Conservation (phyloP, 2,329 filamentous ascomycete species). For the Aureobasidium subglaciale region DNA sequence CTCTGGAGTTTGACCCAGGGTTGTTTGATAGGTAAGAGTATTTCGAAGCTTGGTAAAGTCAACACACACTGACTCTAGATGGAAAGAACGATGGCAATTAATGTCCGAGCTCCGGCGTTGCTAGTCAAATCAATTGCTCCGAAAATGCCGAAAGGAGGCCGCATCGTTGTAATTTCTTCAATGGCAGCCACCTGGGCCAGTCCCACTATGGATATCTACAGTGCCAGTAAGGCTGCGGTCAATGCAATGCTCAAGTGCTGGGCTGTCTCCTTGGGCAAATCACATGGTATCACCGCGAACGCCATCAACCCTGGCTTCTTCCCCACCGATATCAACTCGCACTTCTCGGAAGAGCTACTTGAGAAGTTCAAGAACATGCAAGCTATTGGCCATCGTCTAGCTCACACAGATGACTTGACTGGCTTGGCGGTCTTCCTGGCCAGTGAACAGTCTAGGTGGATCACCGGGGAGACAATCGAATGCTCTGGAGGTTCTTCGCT, state of each 20-base stretch:
- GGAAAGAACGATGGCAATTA: slow-evolving; percentile 15
- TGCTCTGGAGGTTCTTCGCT: slow-evolving; percentile 8
- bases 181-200: slow-evolving; percentile 50
- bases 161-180: slow-evolving; percentile 51
- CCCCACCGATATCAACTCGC: slow-evolving; percentile 18
- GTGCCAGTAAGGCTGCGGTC: slow-evolving; percentile 17
- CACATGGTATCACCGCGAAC: slow-evolving; percentile 18
- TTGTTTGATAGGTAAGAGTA: not conserved
- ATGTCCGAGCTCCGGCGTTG: slow-evolving; percentile 25
- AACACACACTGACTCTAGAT: not conserved
- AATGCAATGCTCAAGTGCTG: slow-evolving; percentile 17
- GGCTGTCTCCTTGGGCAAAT: slow-evolving; percentile 17
- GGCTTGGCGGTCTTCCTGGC: slow-evolving; percentile 41
- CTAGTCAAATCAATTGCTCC: slow-evolving; percentile 29
- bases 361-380: slow-evolving; percentile 37
- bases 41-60: not conserved
- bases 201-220: slow-evolving; percentile 49
- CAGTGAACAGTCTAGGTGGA: slow-evolving; percentile 40
- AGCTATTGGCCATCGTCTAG: slow-evolving; percentile 40
- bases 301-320: slow-evolving; percentile 17
- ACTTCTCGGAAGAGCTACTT: slow-evolving; percentile 16
- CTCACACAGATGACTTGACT: slow-evolving; percentile 40
- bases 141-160: slow-evolving; percentile 32
- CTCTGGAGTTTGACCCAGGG: not conserved
- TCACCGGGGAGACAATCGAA: slow-evolving; percentile 37